Evolutionary conservation across 2,329 filamentous ascomycete species (phyloP), one percentile per base, ranked within the genome.

Genomic region (Penicillium nordicum): DNA sequence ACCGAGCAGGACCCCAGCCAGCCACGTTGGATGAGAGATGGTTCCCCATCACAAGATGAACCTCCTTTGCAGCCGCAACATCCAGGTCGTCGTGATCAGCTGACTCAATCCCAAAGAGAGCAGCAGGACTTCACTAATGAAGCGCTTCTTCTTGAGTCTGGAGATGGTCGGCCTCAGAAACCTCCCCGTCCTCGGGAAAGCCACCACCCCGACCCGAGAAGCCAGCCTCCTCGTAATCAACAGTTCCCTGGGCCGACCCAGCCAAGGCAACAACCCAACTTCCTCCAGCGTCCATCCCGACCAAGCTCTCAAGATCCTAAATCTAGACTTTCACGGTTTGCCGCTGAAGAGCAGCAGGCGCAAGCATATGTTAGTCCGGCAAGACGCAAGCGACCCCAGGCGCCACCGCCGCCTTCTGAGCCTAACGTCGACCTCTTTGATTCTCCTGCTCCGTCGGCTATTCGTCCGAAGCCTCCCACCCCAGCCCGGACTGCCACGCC

Each of bases 11-110:
- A 96, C 68, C 81, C 88, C 2, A 89, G 73, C 67, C 90, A 96
- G 69, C 94, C 94, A 0, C 94, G 90, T 69, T 99, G 94, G 94
- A 96, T 99, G 93, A 86, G 88, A 65, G 88, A 92, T 55, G 82
- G 85, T 3, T 82, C 65, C 41, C 53, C 58, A 27, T 58, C 68
- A 48, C 69, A 64, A 37, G 67, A 70, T 30, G 62, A 65, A 50
- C 38, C 59, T 14, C 45, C 60, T 34, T 44, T 60, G 32, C 60
- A 55, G 38, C 55, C 53, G 29, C 60, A 57, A 36, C 57, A 62
- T 32, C 38, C 57, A 50, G 59, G 64, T 49, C 62, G 60, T 42
- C 55, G 57, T 23, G 69, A 55, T 63, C 67, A 51, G 61, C 30
- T 62, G 38, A 45, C 44, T 21, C 61, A 57, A 45, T 56, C 64